A percentile compares a stretch with the other conserved stretches of the same genome.
Evolutionary conservation across 2,329 filamentous ascomycete species (phyloP).

Genomic region (Cryphonectria parasitica): DNA sequence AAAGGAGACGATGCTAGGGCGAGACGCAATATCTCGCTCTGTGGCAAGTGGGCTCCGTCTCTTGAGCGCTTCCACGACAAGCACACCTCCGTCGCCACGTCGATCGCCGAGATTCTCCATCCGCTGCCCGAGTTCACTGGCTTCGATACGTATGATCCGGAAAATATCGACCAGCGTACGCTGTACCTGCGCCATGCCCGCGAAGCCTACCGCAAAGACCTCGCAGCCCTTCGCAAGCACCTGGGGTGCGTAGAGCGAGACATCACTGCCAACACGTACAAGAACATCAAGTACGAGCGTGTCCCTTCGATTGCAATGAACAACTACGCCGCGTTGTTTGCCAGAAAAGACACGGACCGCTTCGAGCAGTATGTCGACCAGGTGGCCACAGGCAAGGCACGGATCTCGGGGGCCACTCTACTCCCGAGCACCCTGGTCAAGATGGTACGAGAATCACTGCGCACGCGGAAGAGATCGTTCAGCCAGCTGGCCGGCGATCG

Average conservation of each 20-base stretch:
- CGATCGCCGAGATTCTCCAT: slow-evolving; percentile 60
- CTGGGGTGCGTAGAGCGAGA: slow-evolving; percentile 58
- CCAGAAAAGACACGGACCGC: slow-evolving; percentile 51
- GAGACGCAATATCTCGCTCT: slow-evolving; percentile 54
- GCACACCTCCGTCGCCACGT: slow-evolving; percentile 59
- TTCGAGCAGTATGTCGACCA: slow-evolving; percentile 54
- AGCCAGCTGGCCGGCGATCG: background rate
- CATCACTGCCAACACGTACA: slow-evolving; percentile 49
- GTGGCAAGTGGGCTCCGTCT: slow-evolving; percentile 64
- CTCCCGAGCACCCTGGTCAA: slow-evolving; percentile 55
- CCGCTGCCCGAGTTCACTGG: slow-evolving; percentile 40
- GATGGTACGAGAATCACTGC: slow-evolving; percentile 24
- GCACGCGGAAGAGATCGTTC: background rate
- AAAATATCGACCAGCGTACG: slow-evolving; percentile 43
- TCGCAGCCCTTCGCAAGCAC: slow-evolving; percentile 56
- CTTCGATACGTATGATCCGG: slow-evolving; percentile 38
- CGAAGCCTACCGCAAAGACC: slow-evolving; percentile 55
- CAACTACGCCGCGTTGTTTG: slow-evolving; percentile 53
- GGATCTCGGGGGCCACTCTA: slow-evolving; percentile 60
- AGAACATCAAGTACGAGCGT: slow-evolving; percentile 59
- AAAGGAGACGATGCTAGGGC: slow-evolving; percentile 43
- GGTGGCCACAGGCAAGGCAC: slow-evolving; percentile 51
- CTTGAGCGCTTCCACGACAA: slow-evolving; percentile 60
- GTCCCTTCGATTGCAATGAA: slow-evolving; percentile 62
- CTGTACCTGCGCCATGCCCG: slow-evolving; percentile 58